A percentile compares a stretch with the other conserved stretches of the same genome.
These are phyloP conservation scores for Astragalus glycyphyllos DNA, from an alignment of 306 rosid species.

Conservation along the genomic window DNA sequence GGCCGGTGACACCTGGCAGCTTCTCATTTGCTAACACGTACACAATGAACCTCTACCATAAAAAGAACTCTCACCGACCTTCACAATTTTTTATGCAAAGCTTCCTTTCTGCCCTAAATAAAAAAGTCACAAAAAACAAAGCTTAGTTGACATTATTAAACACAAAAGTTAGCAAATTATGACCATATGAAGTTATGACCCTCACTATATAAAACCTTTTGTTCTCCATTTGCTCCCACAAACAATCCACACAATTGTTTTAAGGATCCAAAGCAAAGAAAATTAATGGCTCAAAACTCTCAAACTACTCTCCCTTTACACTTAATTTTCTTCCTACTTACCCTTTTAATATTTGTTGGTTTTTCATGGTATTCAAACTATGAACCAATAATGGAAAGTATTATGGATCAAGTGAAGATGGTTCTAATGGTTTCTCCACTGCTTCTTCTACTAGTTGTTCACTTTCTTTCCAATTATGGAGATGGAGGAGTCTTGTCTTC, in stretches of 20 bases:
- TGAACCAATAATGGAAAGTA: constrained; percentile 62
- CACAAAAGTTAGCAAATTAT: constrained; percentile 7
- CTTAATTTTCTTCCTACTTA: constrained; percentile 61
- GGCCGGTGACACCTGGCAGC: constrained; percentile 64
- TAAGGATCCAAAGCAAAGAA: constrained; percentile 5
- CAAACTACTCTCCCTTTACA: constrained; percentile 61
- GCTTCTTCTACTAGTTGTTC: constrained; percentile 59
- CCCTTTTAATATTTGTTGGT: constrained; percentile 58
- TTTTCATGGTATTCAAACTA: constrained; percentile 72
- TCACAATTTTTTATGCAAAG: constrained; percentile 25
- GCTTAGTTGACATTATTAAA: background rate
- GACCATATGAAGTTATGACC: background rate
- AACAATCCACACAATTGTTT: constrained; percentile 18
- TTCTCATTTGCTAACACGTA: constrained; percentile 13
- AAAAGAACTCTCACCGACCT: constrained; percentile 44
- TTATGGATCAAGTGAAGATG: constrained; percentile 67
- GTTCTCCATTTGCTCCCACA: constrained; percentile 24
- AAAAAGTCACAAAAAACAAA: background rate
- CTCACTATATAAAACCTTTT: constrained; percentile 46
- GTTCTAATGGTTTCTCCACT: constrained; percentile 65
- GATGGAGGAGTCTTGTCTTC: constrained; percentile 41
- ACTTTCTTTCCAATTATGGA: constrained; percentile 53
- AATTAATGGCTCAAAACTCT: constrained; percentile 54
- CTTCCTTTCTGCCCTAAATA: constrained; percentile 1
- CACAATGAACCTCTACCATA: constrained; percentile 40